phyloP scores from a whole-genome alignment of 140 eudicot genomes.

The Erigeron philadelphicus region DNA sequence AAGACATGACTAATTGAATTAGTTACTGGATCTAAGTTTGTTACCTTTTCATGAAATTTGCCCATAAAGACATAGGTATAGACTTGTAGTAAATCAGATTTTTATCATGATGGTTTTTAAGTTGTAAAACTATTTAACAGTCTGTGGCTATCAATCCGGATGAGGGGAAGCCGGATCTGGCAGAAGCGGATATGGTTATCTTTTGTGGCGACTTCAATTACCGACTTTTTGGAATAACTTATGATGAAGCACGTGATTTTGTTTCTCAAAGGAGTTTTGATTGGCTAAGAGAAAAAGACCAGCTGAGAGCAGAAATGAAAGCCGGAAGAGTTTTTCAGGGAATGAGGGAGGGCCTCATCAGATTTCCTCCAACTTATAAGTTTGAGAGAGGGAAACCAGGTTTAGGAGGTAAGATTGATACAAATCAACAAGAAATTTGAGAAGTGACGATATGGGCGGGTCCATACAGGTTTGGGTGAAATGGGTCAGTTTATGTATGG shows the following conservation, averaged over 20 bases:
- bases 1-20: no score
- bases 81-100: neutral
- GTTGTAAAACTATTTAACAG: constrained; percentile 26
- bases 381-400: constrained; percentile 85
- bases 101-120: constrained; percentile 8
- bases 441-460: neutral
- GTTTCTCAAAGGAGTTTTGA: constrained; percentile 97
- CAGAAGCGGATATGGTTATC: constrained; percentile 90
- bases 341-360: constrained; percentile 86
- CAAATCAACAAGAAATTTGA: neutral
- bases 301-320: constrained; percentile 89
- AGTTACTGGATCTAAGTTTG: neutral
- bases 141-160: constrained; percentile 56
- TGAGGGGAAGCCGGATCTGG: constrained; percentile 83
- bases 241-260: constrained; percentile 95
- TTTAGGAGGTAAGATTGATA: constrained; percentile 70
- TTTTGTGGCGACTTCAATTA: constrained; percentile 91
- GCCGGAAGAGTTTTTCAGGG: constrained; percentile 98
- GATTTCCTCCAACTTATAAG: constrained; percentile 95
- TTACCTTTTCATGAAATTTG: neutral
- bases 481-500: neutral
- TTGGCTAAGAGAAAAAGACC: constrained; percentile 95
- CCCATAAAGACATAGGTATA: neutral
- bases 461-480: neutral
- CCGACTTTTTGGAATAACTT: constrained; percentile 92